Percentiles rank a stretch among this genome's conserved stretches.
Evolutionary conservation across 148 eudicot genomes (phyloP).

Genomic region (Polygonum maritimum): DNA sequence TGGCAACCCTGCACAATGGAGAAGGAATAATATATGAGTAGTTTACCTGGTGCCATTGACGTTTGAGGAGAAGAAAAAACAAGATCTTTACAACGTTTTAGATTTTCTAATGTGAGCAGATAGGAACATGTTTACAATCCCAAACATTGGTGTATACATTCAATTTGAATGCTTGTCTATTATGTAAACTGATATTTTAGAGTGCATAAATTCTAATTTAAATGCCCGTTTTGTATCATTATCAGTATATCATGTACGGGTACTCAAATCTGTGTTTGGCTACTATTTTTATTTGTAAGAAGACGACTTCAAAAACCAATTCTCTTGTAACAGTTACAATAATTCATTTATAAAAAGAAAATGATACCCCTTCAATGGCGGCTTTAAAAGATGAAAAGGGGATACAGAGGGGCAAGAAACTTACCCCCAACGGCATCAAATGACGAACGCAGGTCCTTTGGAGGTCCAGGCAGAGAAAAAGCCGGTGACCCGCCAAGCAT

Average conservation of each 20-base stretch:
- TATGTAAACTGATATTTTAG: too few relatives aligned
- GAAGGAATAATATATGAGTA: background rate
- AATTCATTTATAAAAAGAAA: background rate
- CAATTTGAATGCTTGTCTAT: too few relatives aligned
- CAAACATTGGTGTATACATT: too few relatives aligned
- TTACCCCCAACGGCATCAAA: constrained; percentile 40
- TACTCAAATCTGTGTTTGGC: too few relatives aligned
- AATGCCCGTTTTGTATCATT: too few relatives aligned
- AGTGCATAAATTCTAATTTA: too few relatives aligned
- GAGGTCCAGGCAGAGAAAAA: constrained; percentile 36
- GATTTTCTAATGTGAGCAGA: too few relatives aligned
- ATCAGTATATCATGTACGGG: too few relatives aligned
- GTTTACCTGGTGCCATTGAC: background rate
- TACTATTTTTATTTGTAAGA: background rate
- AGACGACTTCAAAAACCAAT: background rate
- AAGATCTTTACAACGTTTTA: background rate
- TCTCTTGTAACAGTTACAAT: background rate
- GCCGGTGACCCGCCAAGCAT: constrained; percentile 68
- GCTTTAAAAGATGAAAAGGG: background rate
- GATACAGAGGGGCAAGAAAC: background rate
- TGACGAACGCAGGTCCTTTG: constrained; percentile 39
- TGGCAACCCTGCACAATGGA: constrained; percentile 5
- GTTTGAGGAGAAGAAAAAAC: background rate
- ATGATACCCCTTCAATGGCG: background rate
- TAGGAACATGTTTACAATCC: too few relatives aligned